Evolutionary conservation across 768 basidiomycete genomes (phyloP).

Genomic region (Lepiota brunneoincarnata): DNA sequence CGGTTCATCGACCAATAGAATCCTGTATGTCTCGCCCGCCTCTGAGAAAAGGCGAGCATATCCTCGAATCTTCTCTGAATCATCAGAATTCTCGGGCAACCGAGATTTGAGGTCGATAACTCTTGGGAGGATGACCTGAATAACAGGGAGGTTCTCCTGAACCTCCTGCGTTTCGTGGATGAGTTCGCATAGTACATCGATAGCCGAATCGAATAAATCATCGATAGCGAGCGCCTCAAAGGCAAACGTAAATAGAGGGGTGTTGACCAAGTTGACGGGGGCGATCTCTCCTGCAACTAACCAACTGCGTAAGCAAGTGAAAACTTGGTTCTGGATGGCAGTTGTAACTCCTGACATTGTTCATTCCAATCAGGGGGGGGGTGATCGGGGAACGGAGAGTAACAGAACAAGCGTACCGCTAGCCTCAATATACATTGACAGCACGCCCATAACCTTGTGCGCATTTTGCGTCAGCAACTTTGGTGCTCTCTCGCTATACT

Average conservation of each 20-base stretch:
- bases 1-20: constrained; percentile 83
- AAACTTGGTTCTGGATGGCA: constrained; percentile 75
- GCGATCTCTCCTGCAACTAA: constrained; percentile 82
- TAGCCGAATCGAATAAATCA: constrained; percentile 89
- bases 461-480: constrained; percentile 68
- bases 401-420: constrained; percentile 53
- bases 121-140: constrained; percentile 85
- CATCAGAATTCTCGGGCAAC: constrained; percentile 61
- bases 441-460: constrained; percentile 67
- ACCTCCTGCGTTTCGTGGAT: constrained; percentile 99
- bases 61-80: constrained; percentile 86
- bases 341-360: constrained; percentile 69
- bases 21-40: constrained; percentile 94
- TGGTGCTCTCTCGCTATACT: constrained; percentile 61
- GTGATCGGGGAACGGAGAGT: not conserved
- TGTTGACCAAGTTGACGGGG: constrained; percentile 59
- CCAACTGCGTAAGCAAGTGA: constrained; percentile 87
- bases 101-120: constrained; percentile 70
- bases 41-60: constrained; percentile 93
- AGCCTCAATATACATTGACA: constrained; percentile 88
- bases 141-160: constrained; percentile 88
- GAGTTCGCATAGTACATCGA: constrained; percentile 89
- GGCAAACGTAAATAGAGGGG: constrained; percentile 76
- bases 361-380: not conserved
- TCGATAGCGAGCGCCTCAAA: constrained; percentile 86